These are phyloP conservation scores for Akanthomyces dipterigenus DNA, from an alignment of 2,329 filamentous ascomycete genomes.

Conservation along the genomic window DNA sequence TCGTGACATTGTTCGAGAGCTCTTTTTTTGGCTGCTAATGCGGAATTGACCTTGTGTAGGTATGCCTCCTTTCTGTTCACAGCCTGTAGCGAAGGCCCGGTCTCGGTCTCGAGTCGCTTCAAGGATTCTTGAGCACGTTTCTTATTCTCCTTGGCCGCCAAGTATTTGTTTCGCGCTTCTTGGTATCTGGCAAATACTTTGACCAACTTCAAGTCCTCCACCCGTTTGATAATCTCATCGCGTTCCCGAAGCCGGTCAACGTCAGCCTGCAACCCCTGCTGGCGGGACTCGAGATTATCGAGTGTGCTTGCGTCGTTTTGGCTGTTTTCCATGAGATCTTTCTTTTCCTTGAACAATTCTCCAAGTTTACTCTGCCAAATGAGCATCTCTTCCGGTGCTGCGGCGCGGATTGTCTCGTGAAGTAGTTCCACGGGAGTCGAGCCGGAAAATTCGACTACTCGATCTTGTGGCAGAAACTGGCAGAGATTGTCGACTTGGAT, in stretches of 20 bases:
- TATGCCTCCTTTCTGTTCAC: slow-evolving; percentile 68
- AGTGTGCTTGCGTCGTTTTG: slow-evolving; percentile 57
- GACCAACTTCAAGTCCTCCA: slow-evolving; percentile 58
- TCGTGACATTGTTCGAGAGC: slow-evolving; percentile 49
- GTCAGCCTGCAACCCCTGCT: slow-evolving; percentile 68
- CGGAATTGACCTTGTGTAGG: slow-evolving; percentile 45
- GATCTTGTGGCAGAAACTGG: slow-evolving; percentile 93
- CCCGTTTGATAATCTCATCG: slow-evolving; percentile 56
- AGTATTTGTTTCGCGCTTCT: slow-evolving; percentile 41
- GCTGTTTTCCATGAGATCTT: slow-evolving; percentile 51
- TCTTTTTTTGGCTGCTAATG: slow-evolving; percentile 47
- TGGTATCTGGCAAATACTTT: slow-evolving; percentile 61
- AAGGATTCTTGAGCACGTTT: slow-evolving; percentile 51
- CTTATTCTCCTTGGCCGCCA: slow-evolving; percentile 47
- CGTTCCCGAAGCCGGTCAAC: slow-evolving; percentile 78
- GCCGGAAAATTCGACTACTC: slow-evolving; percentile 87
- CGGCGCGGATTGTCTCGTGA: slow-evolving; percentile 79
- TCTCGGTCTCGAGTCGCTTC: slow-evolving; percentile 48
- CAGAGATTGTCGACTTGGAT: slow-evolving; percentile 98
- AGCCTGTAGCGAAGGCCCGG: slow-evolving; percentile 61
- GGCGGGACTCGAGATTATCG: slow-evolving; percentile 61
- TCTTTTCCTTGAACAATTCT: slow-evolving; percentile 60
- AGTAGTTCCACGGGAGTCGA: slow-evolving; percentile 77
- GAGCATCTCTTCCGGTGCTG: slow-evolving; percentile 74
- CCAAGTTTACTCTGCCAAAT: slow-evolving; percentile 72